Evolutionary conservation across 2,329 filamentous ascomycete species (phyloP), one percentile per base, ranked within the genome.

Genomic region (Salinomyces thailandicus): DNA sequence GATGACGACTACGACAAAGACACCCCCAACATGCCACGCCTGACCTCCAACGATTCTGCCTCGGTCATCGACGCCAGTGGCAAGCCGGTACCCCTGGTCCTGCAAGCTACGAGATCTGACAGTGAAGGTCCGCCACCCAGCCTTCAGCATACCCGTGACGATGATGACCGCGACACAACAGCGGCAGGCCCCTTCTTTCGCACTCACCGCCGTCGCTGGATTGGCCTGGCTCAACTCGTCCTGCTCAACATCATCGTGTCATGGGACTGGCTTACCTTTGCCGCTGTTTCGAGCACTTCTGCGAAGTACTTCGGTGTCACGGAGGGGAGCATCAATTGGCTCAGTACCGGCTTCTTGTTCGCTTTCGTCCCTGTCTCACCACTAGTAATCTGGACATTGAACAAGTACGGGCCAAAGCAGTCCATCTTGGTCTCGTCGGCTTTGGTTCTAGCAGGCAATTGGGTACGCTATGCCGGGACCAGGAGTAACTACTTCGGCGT

Each of bases 221-320:
- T 94, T 58, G 91, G 91, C 1, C 67, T 98, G 35, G 63, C 74
- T 15, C 84, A 94, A 61, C 63, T 96, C 54, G 81, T 86, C 5
- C 62, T 96, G 52, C 68, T 96, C 62, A 98, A 96, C 58, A 80
- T 95, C 38, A 76, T 96, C 42, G 81, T 94, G 28, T 93, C 84
- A 54, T 96, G 89, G 89, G 85, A 93, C 73, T 96, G 89, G 89
- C 74, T 96, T 50, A 91, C 86, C 5, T 95, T 86, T 60, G 81
- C 87, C 2, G 81, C 89, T 27, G 79, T 94, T 19, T 85, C 85
- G 2, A 73, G 73, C 20, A 75, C 79, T 15, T 73, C 85, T 1
- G 77, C 86, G 0, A 50, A 68, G 16, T 94, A 86, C 65, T 96
- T 93, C 56, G 49, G 65, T 35, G 83, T 87, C 9, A 72, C 71